Evolutionary conservation across 2,329 filamentous ascomycete genomes (phyloP).

Genomic region (Colletotrichum lentis): DNA sequence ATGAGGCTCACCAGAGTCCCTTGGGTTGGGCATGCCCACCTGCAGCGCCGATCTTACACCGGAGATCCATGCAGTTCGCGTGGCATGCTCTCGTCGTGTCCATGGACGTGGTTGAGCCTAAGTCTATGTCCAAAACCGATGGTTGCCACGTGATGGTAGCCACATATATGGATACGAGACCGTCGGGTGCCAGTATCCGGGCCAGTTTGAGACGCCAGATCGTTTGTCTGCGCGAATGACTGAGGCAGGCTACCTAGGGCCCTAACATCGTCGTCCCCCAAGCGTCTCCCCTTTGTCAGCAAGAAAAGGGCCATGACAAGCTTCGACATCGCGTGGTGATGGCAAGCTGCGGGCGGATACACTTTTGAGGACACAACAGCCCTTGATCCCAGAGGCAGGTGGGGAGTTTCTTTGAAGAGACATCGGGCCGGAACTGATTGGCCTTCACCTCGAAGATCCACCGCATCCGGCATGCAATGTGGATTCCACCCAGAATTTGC

Average conservation of each 20-base stretch:
- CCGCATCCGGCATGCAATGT: constrained; percentile 16
- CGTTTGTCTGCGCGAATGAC: not conserved
- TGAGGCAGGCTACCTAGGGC: not conserved
- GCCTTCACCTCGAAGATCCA: constrained; percentile 21
- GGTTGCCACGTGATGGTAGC: constrained; percentile 3
- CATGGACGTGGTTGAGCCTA: not conserved
- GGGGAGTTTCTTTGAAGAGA: constrained; percentile 19
- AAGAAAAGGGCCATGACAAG: constrained; percentile 4
- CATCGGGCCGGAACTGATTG: constrained; percentile 15
- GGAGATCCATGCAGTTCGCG: constrained; percentile 19
- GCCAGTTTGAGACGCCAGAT: constrained; percentile 1
- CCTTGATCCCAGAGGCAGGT: constrained; percentile 5
- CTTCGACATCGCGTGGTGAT: not conserved
- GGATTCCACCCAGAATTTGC: not conserved
- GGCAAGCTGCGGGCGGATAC: constrained; percentile 1
- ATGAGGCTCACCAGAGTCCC: constrained; percentile 19
- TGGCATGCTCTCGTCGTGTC: constrained; percentile 8
- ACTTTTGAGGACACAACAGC: constrained; percentile 8
- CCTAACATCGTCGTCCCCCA: not conserved
- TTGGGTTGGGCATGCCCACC: not conserved
- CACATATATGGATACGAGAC: constrained; percentile 3
- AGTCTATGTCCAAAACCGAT: not conserved
- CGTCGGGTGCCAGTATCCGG: constrained; percentile 10
- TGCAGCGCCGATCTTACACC: not conserved
- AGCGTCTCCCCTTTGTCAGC: too few species aligned